These are phyloP conservation scores for Fusarium circinatum DNA, from an alignment of 2,329 filamentous ascomycete genomes.

Conservation along the genomic window DNA sequence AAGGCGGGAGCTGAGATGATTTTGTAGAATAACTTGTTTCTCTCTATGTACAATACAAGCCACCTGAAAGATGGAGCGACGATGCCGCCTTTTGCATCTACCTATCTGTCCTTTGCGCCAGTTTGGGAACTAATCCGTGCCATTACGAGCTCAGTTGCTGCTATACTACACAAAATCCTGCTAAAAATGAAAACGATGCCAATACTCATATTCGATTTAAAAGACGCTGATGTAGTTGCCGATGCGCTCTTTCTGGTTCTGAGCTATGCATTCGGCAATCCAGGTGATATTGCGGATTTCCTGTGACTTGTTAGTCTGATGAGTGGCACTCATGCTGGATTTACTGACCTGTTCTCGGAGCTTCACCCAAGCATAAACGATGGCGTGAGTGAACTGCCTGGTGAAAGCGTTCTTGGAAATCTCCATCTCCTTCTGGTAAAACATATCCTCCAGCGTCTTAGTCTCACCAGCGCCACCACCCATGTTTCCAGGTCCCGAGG, in stretches of 20 bases:
- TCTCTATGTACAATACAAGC: constrained; percentile 62
- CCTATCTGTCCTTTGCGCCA: constrained; percentile 48
- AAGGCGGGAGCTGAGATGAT: constrained; percentile 27
- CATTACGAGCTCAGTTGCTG: constrained; percentile 53
- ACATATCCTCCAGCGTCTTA: constrained; percentile 94
- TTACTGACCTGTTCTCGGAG: constrained; percentile 88
- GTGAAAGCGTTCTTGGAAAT: constrained; percentile 96
- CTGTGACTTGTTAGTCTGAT: constrained; percentile 60
- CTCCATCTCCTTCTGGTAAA: constrained; percentile 99
- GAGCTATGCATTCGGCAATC: constrained; percentile 99
- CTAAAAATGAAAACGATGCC: constrained; percentile 42
- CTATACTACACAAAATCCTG: constrained; percentile 58
- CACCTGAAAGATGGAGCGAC: constrained; percentile 44
- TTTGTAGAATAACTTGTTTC: constrained; percentile 57
- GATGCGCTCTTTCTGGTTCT: constrained; percentile 99
- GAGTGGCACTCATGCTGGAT: neutral
- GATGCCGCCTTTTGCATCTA: constrained; percentile 43
- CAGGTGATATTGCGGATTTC: constrained; percentile 99
- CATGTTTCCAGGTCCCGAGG: constrained; percentile 84
- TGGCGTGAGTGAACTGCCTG: constrained; percentile 91
- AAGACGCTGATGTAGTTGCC: constrained; percentile 99
- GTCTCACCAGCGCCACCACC: constrained; percentile 81
- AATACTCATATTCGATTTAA: constrained; percentile 56
- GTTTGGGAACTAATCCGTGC: constrained; percentile 45
- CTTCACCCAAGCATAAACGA: constrained; percentile 98